Base-by-base conservation (phyloP, 768 basidiomycete species). In the Mycena alexandri region DNA sequence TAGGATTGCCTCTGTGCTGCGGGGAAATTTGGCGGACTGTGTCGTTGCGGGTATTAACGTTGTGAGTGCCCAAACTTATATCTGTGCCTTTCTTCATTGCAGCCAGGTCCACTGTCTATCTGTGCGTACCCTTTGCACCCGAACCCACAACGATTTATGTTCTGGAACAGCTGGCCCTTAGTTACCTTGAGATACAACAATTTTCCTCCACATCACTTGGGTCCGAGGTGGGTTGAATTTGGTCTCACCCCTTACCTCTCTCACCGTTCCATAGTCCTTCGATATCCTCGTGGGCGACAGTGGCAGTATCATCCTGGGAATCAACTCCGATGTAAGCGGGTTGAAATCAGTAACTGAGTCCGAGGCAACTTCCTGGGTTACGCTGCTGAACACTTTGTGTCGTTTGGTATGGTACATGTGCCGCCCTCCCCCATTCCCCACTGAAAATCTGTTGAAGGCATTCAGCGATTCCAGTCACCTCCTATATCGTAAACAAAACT, bases 181-280 rank as follows among this genome's bases (percentile, higher is more conserved):
- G 41, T 19, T 57, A 57, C 25, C 56, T 57, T n/a, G 24, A 25
- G 21, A 16, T 43, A 12, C 41, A 57, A 10, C 36, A 57, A 29
- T 14, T 29, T n/a, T 12, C 42, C 5, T 0, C 33, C 16, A 4
- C 24, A 17, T 44, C 24, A 16, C 17, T 33, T 57, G 4, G 11
- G 7, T 6, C 56, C 7, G 43, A 57, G 25, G 56, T 57, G 22
- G 1, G 41, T 12, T 51, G 6, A 29, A 6, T 29, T 51, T 56
- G 22, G 12, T 56, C 21, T 5, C 17, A 5, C 6, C 4, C 17
- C 4, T 36, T 33, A 5, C 25, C 36, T 22, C 12, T 14, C 38
- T 24, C 6, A 42, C 13, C 12, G n/a, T 43, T 8, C 13, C 22
- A 29, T 42, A 56, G 54, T 5, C 21, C 7, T 57, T 57, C 43